These are phyloP conservation scores for Suhomyces canberraensis DNA, from an alignment of 805 yeast genomes.

Conservation along the genomic window DNA sequence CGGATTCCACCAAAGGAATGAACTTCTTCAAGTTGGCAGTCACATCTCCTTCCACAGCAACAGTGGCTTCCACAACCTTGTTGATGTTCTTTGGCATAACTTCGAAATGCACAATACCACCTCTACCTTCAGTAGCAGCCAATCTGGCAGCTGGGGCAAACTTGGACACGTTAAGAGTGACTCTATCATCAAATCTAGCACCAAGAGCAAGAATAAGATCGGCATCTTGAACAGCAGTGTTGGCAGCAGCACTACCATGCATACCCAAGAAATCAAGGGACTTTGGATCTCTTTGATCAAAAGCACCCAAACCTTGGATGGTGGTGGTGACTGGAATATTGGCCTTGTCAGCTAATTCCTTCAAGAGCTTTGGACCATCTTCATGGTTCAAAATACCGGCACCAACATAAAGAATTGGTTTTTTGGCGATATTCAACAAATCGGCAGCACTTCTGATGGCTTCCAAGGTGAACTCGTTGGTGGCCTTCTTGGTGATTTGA, in stretches of 20 bases:
- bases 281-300: conserved; percentile 86
- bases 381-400: conserved; percentile 79
- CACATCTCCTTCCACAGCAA: conserved; percentile 96
- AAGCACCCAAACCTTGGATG: conserved; percentile 89
- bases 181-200: conserved; percentile 98
- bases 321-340: conserved; percentile 96
- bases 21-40: conserved; percentile 69
- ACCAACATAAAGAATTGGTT: conserved; percentile 88
- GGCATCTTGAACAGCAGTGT: conserved; percentile 88
- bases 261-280: conserved; percentile 96
- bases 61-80: conserved; percentile 94
- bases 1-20: conserved; percentile 65
- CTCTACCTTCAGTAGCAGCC: conserved; percentile 85
- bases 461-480: conserved; percentile 70
- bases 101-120: conserved; percentile 97
- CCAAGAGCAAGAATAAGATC: conserved; percentile 93
- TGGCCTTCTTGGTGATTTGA: conserved; percentile 64
- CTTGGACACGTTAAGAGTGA: conserved; percentile 77
- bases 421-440: conserved; percentile 76
- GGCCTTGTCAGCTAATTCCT: conserved; percentile 86
- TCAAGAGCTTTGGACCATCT: conserved; percentile 75
- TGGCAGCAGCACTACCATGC: conserved; percentile 97
- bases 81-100: conserved; percentile 95
- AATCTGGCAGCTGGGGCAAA: conserved; percentile 92
- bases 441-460: conserved; percentile 75